Evolutionary conservation across 257 asterid genomes (phyloP).

Genomic region (Rauvolfia tetraphylla): DNA sequence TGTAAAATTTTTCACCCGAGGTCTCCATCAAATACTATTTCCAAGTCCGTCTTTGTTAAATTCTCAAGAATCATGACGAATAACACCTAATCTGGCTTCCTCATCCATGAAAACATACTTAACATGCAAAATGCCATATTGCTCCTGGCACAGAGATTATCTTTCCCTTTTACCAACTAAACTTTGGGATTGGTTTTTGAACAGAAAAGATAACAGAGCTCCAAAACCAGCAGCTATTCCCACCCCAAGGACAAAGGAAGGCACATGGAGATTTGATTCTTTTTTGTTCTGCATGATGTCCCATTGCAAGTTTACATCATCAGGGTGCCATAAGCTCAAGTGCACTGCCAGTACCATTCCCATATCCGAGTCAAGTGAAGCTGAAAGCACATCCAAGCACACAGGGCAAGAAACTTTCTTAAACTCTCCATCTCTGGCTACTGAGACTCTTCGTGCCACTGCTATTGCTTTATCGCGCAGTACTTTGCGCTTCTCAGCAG

Average conservation of each 20-base stretch:
- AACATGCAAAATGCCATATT: not conserved
- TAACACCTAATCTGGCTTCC: not conserved
- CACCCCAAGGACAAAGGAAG: conserved; percentile 56
- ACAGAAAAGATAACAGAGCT: conserved; percentile 44
- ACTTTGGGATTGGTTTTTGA: conserved; percentile 33
- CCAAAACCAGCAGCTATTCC: conserved; percentile 67
- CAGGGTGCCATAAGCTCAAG: conserved; percentile 87
- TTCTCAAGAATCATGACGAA: not conserved
- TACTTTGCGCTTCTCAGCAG: conserved; percentile 21
- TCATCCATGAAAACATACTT: not conserved
- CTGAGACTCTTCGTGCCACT: conserved; percentile 68
- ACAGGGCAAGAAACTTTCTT: conserved; percentile 71
- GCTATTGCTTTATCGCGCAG: conserved; percentile 67
- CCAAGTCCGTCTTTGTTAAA: too few species aligned
- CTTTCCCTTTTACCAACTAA: conserved; percentile 26
- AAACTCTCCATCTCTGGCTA: conserved; percentile 30
- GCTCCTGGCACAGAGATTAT: conserved; percentile 8
- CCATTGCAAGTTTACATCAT: conserved; percentile 79
- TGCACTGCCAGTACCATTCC: conserved; percentile 68
- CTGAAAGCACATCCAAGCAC: conserved; percentile 42
- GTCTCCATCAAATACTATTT: not conserved
- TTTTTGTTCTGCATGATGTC: conserved; percentile 55
- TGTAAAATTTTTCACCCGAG: not conserved
- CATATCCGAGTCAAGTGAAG: conserved; percentile 40
- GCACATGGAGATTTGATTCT: conserved; percentile 45